Base-by-base conservation (phyloP, 2,329 filamentous ascomycete genomes). In the Botryotinia globosa region DNA sequence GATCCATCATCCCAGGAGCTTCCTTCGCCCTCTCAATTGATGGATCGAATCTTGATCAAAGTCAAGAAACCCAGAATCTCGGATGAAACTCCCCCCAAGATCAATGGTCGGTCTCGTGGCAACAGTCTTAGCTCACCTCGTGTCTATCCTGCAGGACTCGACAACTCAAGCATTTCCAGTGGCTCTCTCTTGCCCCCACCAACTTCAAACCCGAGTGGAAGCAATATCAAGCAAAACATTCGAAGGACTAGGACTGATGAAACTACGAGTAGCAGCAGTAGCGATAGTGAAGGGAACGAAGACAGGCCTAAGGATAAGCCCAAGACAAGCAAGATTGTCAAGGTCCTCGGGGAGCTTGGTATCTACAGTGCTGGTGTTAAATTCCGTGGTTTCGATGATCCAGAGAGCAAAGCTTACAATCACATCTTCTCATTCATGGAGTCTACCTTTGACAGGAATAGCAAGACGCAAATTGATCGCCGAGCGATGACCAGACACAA, bases 371-470 rank as follows among this genome's bases (percentile, higher is more conserved):
- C 86, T 12, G 89, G 89, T 0, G 84, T 97, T 81, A 97, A 97
- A 80, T 97, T 96, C 81, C 88, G 88, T 48, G 92, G 93, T 59
- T 97, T 97, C 80, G 89, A 91, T 72, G 87, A 88, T 20, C 85
- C 90, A 0, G 93, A 95, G 74, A 94, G 94, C 77, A 94, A 93
- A 83, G 89, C 89, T 59, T 96, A 90, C 84, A 98, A 98, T 82
- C 96, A 99, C 83, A 93, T 98, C 78, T 94, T 96, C 82, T 98
- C 96, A 0, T 94, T 98, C 83, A 93, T 94, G 81, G 96, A 99
- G 83, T 90, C 91, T 73, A 94, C 91, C 9, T 98, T 98, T 78
- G 90, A 93, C 77, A 92, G 90, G 79, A 89, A 96, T 78, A 94
- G 91, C 79, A 91, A 91, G 76, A 90, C 91, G 63, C 87, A 89